These are phyloP conservation scores for Paramecium caudatum DNA, from an alignment of 73 alveolate species.

Conservation along the genomic window DNA sequence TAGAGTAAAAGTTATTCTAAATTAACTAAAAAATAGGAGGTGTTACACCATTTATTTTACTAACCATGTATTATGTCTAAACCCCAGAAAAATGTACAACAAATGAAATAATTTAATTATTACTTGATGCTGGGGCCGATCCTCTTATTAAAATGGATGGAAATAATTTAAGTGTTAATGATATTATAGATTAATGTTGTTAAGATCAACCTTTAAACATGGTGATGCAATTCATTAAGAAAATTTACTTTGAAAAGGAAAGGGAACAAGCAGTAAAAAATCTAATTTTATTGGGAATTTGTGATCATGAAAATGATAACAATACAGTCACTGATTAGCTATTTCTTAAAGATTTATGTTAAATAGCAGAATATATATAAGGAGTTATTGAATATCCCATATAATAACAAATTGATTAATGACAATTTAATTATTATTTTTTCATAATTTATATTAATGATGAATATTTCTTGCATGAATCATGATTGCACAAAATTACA, in stretches of 20 bases:
- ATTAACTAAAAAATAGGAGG: not conserved
- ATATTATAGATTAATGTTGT: not conserved
- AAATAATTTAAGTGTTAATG: not conserved
- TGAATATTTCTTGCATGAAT: constrained; percentile 36
- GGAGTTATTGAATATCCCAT: too few species aligned
- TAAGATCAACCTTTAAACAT: not conserved
- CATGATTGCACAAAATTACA: constrained; percentile 52
- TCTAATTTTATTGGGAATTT: not conserved
- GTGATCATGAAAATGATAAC: constrained; percentile 14
- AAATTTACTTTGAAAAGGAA: not conserved
- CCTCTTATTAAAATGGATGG: not conserved
- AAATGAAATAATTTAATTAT: not conserved
- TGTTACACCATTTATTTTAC: not conserved
- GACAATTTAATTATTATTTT: constrained; percentile 9
- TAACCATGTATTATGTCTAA: not conserved
- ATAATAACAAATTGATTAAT: constrained; percentile 38
- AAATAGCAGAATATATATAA: not conserved
- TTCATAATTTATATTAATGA: not conserved
- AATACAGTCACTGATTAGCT: not conserved
- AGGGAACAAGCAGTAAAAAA: constrained; percentile 13
- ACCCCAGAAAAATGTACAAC: constrained; percentile 24
- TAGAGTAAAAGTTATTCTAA: not conserved
- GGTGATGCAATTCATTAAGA: not conserved
- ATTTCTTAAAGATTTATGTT: not conserved
- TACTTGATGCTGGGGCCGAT: not conserved